phyloP scores from a whole-genome alignment of 2,329 filamentous ascomycete genomes.

The Ustulina deusta region DNA sequence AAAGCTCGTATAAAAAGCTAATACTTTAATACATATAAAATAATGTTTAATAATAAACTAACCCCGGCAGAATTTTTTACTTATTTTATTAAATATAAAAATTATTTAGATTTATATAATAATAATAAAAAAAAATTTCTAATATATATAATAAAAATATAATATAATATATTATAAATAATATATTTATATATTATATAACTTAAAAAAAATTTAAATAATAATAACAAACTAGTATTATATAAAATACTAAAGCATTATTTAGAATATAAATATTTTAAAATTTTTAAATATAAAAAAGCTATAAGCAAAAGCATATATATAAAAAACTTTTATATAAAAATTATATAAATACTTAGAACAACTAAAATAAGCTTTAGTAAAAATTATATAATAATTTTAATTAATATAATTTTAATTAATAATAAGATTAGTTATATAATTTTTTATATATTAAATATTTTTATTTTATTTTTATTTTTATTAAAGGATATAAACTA shows the following conservation, averaged over 20 bases:
- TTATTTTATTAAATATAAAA: no score
- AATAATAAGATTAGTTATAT: not conserved
- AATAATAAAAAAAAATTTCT: not conserved
- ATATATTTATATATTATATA: slow-evolving; percentile 5
- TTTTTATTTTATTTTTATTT: not conserved
- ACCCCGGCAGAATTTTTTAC: no score
- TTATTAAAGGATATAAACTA: not conserved
- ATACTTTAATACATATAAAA: no score
- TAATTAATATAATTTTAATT: not conserved
- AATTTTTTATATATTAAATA: not conserved
- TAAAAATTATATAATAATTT: not conserved
- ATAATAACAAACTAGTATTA: no score
- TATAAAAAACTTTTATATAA: not conserved
- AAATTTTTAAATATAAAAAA: not conserved
- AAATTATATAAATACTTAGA: no score
- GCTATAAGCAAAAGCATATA: not conserved
- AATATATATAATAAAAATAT: not conserved
- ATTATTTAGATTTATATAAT: not conserved
- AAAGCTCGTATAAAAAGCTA: no score
- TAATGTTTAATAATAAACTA: no score
- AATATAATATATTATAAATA: not conserved
- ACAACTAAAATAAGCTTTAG: no score
- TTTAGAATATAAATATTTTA: not conserved
- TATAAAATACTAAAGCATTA: no score
- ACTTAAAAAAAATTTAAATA: not conserved